phyloP scores from a whole-genome alignment of 2,329 filamentous ascomycete species.

The Cytospora piceae region DNA sequence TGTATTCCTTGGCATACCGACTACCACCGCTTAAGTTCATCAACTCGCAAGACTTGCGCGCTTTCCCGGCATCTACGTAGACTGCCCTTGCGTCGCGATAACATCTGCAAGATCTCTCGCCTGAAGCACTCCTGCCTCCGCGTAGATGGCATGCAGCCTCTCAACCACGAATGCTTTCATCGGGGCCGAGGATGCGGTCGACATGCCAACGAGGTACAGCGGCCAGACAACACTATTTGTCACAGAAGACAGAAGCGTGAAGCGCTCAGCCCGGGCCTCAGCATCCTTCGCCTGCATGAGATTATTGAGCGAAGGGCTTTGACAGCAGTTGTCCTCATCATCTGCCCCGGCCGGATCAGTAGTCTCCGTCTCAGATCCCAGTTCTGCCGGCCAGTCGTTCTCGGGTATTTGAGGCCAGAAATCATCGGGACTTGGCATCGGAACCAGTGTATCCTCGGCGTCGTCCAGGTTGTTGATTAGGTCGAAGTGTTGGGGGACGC shows the following conservation, averaged over 20 bases:
- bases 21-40: constrained; percentile 2
- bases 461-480: constrained; percentile 48
- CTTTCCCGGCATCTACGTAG: not conserved
- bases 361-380: constrained; percentile 20
- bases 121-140: constrained; percentile 51
- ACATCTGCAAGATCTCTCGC: constrained; percentile 48
- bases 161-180: constrained; percentile 50
- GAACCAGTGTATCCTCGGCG: constrained; percentile 34
- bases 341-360: constrained; percentile 11
- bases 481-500: constrained; percentile 54
- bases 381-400: constrained; percentile 7
- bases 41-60: not conserved
- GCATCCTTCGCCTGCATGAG: constrained; percentile 42
- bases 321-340: constrained; percentile 29
- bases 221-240: constrained; percentile 56
- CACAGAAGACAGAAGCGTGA: constrained; percentile 53
- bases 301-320: constrained; percentile 46
- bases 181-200: constrained; percentile 47
- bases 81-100: constrained; percentile 43
- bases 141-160: constrained; percentile 49
- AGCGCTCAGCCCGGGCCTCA: constrained; percentile 47
- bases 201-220: constrained; percentile 53
- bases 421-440: constrained; percentile 30
- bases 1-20: constrained; percentile 11
- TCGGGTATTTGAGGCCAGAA: constrained; percentile 19